A percentile compares a stretch with the other conserved stretches of the same genome.
phyloP scores from a whole-genome alignment of 2,329 filamentous ascomycete species.

The Lecanicillium sp. region DNA sequence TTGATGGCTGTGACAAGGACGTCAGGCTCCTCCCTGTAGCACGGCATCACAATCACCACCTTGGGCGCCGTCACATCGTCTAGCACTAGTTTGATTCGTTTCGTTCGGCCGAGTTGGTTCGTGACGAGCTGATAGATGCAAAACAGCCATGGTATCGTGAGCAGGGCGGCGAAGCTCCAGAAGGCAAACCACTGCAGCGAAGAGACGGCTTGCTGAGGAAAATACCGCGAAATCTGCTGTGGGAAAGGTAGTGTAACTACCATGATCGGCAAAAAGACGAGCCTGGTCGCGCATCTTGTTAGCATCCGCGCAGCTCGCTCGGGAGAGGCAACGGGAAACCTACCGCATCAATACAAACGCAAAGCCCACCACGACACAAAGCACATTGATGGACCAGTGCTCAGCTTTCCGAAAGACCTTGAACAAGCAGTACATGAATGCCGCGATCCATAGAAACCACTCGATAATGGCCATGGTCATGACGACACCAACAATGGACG shows the following conservation, averaged over 20 bases:
- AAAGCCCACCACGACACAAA: slow-evolving; percentile 70
- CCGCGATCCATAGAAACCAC: slow-evolving; percentile 92
- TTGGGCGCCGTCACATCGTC: slow-evolving; percentile 86
- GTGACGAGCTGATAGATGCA: slow-evolving; percentile 90
- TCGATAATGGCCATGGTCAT: slow-evolving; percentile 83
- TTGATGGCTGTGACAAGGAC: slow-evolving; percentile 80
- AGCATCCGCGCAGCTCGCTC: neutral
- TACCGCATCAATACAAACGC: slow-evolving; percentile 73
- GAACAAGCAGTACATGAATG: slow-evolving; percentile 83
- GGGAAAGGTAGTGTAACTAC: slow-evolving; percentile 85
- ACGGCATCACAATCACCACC: slow-evolving; percentile 93
- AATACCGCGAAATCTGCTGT: slow-evolving; percentile 61
- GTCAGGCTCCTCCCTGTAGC: slow-evolving; percentile 85
- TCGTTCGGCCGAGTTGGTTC: slow-evolving; percentile 73
- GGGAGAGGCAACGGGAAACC: slow-evolving; percentile 17
- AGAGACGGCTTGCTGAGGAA: slow-evolving; percentile 61
- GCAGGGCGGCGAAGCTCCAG: slow-evolving; percentile 79
- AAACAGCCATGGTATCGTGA: slow-evolving; percentile 87
- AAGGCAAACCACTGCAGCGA: slow-evolving; percentile 93
- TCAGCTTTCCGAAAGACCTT: slow-evolving; percentile 90
- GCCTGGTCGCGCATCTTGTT: slow-evolving; percentile 42
- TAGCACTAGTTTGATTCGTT: slow-evolving; percentile 75
- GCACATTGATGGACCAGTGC: slow-evolving; percentile 71
- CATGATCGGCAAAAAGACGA: slow-evolving; percentile 89
- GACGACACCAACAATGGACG: slow-evolving; percentile 70